Base-by-base conservation (phyloP, 2,329 filamentous ascomycete species). In the Helicocarpus griseus region DNA sequence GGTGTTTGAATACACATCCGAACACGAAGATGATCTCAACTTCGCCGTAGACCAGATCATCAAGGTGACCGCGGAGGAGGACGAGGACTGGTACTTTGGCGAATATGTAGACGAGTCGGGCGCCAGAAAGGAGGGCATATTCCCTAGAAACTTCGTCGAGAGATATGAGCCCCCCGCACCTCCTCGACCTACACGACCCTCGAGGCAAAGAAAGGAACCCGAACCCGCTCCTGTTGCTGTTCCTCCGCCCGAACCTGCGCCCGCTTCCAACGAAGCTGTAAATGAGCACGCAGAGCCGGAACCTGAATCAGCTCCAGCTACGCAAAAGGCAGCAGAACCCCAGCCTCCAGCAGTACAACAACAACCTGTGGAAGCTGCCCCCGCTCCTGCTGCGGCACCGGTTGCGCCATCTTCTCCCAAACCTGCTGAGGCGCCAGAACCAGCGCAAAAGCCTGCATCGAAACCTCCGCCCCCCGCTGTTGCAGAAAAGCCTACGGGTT, bases 111-210 rank as follows among this genome's bases (percentile, higher is more conserved):
- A 94, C 69, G 81, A 82, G 54, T 71, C 77, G 49, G 93, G 93
- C 52, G 72, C 69, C 56, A 89, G 85, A 69, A 80, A 83, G 65
- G 83, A 90, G 64, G 91, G 91, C 59, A 86, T 96, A 61, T 97
- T 96, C 69, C 91, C 89, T 48, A 85, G 86, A 67, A 98, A 97
- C 73, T 98, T 98, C 66, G 93, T 98, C 64, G 93, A 98, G 71
- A 89, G 85, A 72, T 94, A 89, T 70, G 91, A 97, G 68, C 93
- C 93, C 35, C 86, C 83, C 52, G 86, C 91, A 57, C 93, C 93
- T 54, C 89, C 90, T 54, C 83, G 93, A 53, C 93, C 93, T 53
- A 79, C 81, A 56, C 83, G 93, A 62, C 76, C 81, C 14, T 72
- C 69, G 53, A 83, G 87, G 58, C 72, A 79, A 49, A 90, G 85